Evolutionary conservation across 1,284 basidiomycete genomes (phyloP).

Genomic region (Heterobasidion irregulare): DNA sequence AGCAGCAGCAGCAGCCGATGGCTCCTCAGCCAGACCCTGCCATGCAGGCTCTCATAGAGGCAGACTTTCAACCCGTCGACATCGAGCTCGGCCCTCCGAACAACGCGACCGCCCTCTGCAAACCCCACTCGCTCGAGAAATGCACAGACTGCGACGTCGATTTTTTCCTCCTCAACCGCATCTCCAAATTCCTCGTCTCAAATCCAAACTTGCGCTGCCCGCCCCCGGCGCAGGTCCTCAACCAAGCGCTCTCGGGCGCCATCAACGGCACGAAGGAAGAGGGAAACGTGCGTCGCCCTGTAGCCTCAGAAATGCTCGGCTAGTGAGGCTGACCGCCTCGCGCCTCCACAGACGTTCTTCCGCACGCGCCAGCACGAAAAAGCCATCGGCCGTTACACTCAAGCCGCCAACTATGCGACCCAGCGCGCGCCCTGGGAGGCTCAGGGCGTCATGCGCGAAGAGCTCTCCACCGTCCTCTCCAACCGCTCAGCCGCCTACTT

Average conservation of each 20-base stretch:
- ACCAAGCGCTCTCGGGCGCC: conserved; percentile 65
- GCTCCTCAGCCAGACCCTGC: conserved; percentile 54
- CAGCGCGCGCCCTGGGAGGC: conserved; percentile 89
- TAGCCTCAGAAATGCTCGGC: no score
- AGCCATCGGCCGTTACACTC: conserved; percentile 80
- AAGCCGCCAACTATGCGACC: conserved; percentile 75
- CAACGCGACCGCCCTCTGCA: conserved; percentile 47
- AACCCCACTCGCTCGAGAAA: conserved; percentile 55
- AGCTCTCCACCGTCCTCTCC: conserved; percentile 81
- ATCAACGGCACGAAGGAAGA: conserved; percentile 81
- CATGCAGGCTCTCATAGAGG: conserved; percentile 68
- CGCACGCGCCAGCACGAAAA: conserved; percentile 66
- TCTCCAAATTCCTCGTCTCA: conserved; percentile 59
- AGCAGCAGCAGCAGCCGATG: conserved; percentile 29
- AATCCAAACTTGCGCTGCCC: conserved; percentile 75
- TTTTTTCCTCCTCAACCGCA: conserved; percentile 62
- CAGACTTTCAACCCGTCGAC: conserved; percentile 54
- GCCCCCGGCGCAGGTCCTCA: conserved; percentile 72
- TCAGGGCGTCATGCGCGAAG: conserved; percentile 77
- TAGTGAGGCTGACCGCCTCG: no score
- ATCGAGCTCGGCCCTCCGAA: conserved; percentile 48
- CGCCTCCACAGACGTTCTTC: conserved; percentile 53
- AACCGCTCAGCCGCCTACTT: conserved; percentile 88
- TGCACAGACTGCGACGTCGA: conserved; percentile 67
- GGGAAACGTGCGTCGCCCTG: conserved; percentile 61